phyloP scores from a whole-genome alignment of 2,329 filamentous ascomycete species.

The Escovopsis weberi region DNA sequence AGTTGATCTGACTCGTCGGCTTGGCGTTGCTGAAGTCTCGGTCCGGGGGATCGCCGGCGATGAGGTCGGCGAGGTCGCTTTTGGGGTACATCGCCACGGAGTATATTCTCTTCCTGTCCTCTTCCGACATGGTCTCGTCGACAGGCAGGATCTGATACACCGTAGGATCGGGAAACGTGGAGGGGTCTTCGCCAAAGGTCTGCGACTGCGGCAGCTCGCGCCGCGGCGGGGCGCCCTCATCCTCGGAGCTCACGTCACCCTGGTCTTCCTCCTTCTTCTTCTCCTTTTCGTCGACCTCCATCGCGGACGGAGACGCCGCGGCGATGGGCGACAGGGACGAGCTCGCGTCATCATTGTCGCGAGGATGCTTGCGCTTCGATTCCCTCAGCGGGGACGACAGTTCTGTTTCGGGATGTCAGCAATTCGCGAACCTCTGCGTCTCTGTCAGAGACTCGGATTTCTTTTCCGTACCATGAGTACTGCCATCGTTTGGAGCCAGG shows the following conservation, averaged over 20 bases:
- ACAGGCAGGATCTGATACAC: slow-evolving; percentile 81
- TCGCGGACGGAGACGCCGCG: slow-evolving; percentile 35
- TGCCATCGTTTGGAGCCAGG: slow-evolving; percentile 35
- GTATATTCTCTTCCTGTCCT: slow-evolving; percentile 79
- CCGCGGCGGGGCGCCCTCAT: slow-evolving; percentile 45
- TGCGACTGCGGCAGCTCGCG: slow-evolving; percentile 61
- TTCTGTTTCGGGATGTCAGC: slow-evolving; percentile 20
- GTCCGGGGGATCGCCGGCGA: slow-evolving; percentile 79
- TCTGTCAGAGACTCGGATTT: too few species aligned
- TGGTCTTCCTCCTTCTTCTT: slow-evolving; percentile 26
- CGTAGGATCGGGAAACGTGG: slow-evolving; percentile 81
- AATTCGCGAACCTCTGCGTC: too few species aligned
- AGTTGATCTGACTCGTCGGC: slow-evolving; percentile 85
- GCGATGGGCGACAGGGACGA: slow-evolving; percentile 45
- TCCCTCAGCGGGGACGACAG: slow-evolving; percentile 40
- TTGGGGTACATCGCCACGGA: slow-evolving; percentile 74
- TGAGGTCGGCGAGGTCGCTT: slow-evolving; percentile 67
- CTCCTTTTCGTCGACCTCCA: slow-evolving; percentile 44
- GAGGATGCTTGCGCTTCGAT: slow-evolving; percentile 36
- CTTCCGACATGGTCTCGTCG: slow-evolving; percentile 59
- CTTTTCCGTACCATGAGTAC: slow-evolving; percentile 16
- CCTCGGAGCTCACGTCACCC: slow-evolving; percentile 36
- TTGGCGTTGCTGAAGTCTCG: slow-evolving; percentile 93
- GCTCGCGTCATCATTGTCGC: slow-evolving; percentile 40
- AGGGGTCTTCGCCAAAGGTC: slow-evolving; percentile 84